Evolutionary conservation across 148 eudicot genomes (phyloP), one percentile per base, ranked within the genome.

Genomic region (Gaultheria prostrata): DNA sequence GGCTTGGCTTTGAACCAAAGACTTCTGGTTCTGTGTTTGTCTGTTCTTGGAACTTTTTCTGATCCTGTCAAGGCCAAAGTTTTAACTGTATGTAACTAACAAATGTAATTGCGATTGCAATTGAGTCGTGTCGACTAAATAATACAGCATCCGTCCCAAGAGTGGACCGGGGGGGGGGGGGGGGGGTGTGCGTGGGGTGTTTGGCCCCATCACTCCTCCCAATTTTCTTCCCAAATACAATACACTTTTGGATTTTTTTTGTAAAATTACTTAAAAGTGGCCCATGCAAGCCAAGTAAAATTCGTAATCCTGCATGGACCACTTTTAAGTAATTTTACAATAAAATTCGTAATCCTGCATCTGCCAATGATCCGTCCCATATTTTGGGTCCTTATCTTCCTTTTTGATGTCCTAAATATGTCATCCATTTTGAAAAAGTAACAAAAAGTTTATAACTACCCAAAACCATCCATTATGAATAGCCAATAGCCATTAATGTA

Each of bases 41-140:
- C 92, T 91, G 95, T 43, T 95, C 99, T 10, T 90, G 91, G 87
- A 91, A 91, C 91, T 97, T 97, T 89, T 95, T 97, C 85, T 91
- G 97, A 81, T 95, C 99, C 99, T 97, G 92, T 86, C 39, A 57
- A 83, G 30, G 14, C 18, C 70, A 65, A 74, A 56, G 6, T 15
- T 69, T n/a, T 15, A 33, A 86, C 51, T 13, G 35, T 67, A 67
- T 67, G 26, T 12, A 3, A 67, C 35, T 13, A 67, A 63, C 70
- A n/a, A 21, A n/a, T 28, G 4, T 6, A 18, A 56, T 18, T 56
- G 21, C 8, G 67, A 59, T 59, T 56, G 59, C 15, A 21, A 54
- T 17, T 57, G 11, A 63, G 10, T 63, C 2, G 70, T 24, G 33
- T 65, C 5, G 17, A 65, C 71, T 67, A 13, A 17, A 13, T 12